Conservation (phyloP, 179 eudicot species). For the Beta lomatogona region DNA sequence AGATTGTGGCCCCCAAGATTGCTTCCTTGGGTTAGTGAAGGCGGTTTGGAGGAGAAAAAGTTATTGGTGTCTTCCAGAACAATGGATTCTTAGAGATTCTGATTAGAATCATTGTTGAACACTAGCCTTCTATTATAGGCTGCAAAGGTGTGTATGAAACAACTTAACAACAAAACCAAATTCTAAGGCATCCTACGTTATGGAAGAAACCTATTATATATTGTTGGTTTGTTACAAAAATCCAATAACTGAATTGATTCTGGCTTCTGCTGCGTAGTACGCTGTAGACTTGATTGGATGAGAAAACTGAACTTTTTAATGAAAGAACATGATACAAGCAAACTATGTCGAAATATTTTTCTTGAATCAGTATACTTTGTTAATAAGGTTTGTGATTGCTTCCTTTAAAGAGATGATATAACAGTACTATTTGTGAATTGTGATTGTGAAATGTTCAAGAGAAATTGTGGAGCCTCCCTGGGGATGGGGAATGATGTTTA, state of each 20-base stretch:
- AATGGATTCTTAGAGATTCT: not conserved
- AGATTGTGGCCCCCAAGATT: conserved; percentile 74
- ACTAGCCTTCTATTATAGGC: not conserved
- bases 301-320: not conserved
- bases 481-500: not conserved
- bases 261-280: not conserved
- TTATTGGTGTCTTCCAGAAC: not conserved
- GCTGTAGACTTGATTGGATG: not conserved
- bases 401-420: not conserved
- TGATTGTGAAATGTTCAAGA: not conserved
- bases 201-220: not conserved
- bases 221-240: not conserved
- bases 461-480: not conserved
- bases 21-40: conserved; percentile 49
- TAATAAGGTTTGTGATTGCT: not conserved
- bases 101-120: not conserved
- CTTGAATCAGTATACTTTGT: not conserved
- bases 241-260: too few relatives aligned
- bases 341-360: not conserved
- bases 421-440: not conserved
- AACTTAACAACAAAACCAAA: not conserved
- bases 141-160: not conserved
- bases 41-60: not conserved
- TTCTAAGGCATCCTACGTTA: not conserved
- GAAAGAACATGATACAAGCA: not conserved